Evolutionary conservation across 495 filamentous ascomycete species (phyloP).

Genomic region (Baudoinia panamericana): DNA sequence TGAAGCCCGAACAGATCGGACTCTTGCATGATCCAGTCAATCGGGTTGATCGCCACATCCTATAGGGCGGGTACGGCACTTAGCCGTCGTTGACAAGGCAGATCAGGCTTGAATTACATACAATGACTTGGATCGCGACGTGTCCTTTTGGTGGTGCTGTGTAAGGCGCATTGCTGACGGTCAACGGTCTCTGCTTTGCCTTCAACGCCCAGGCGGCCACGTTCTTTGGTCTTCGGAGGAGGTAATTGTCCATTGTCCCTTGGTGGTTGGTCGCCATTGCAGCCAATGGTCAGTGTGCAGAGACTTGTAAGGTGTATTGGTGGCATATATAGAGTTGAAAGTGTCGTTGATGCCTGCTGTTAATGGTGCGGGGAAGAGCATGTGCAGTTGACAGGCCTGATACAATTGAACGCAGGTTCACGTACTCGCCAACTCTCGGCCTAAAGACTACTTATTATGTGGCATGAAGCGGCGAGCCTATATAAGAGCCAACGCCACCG

Average conservation of each 20-base stretch:
- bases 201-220: conserved; percentile 30
- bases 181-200: conserved; percentile 24
- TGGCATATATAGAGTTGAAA: no score
- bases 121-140: conserved; percentile 30
- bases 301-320: not conserved
- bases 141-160: conserved; percentile 27
- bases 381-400: no score
- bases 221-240: conserved; percentile 19
- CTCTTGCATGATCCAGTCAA: conserved; percentile 22
- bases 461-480: no score
- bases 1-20: conserved; percentile 6
- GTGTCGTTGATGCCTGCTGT: no score
- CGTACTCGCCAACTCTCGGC: no score
- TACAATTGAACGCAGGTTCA: no score
- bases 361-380: no score
- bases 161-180: conserved; percentile 28
- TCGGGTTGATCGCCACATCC: conserved; percentile 34
- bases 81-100: no score
- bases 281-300: not conserved
- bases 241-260: not conserved
- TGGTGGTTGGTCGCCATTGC: conserved; percentile 16
- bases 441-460: no score
- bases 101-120: no score
- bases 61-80: no score
- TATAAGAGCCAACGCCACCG: no score